Percentiles rank a stretch among this genome's conserved stretches.
These are phyloP conservation scores for Daldinia sp. DNA, from an alignment of 2,329 filamentous ascomycete genomes.

Conservation along the genomic window DNA sequence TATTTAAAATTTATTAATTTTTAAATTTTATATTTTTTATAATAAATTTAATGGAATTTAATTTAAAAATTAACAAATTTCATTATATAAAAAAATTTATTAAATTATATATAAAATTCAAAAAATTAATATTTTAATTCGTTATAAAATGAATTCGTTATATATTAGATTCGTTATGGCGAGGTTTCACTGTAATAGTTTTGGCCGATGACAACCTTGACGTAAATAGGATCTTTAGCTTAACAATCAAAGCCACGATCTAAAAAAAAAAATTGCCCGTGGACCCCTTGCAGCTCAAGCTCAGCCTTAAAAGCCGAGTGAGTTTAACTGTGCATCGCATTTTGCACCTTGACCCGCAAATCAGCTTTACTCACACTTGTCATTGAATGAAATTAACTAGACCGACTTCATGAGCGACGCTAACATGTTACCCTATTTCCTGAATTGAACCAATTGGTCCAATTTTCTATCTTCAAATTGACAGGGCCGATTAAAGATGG, in stretches of 20 bases:
- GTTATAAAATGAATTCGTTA: too few species aligned
- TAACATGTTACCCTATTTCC: not conserved
- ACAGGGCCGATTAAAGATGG: conserved; percentile 10
- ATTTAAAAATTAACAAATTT: too few species aligned
- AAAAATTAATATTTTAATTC: too few species aligned
- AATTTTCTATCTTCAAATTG: not conserved
- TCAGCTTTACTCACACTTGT: not conserved
- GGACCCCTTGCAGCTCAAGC: not conserved
- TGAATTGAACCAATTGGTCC: conserved; percentile 8
- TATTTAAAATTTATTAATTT: too few species aligned
- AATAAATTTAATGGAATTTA: too few species aligned
- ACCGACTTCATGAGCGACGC: not conserved
- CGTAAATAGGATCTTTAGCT: conserved; percentile 1
- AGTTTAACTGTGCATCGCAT: not conserved
- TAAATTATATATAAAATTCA: too few species aligned
- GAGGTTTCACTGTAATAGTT: too few species aligned
- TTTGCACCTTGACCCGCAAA: not conserved
- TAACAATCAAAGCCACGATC: not conserved
- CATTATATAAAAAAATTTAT: too few species aligned
- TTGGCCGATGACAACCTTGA: not conserved
- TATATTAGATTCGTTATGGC: too few species aligned
- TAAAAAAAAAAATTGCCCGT: conserved; percentile 1
- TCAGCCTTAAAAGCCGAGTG: conserved; percentile 4
- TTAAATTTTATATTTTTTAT: too few species aligned
- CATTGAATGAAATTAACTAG: not conserved